Base-by-base conservation (phyloP, 176 grass and related monocot genomes). In the Cenchrus purpureus region DNA sequence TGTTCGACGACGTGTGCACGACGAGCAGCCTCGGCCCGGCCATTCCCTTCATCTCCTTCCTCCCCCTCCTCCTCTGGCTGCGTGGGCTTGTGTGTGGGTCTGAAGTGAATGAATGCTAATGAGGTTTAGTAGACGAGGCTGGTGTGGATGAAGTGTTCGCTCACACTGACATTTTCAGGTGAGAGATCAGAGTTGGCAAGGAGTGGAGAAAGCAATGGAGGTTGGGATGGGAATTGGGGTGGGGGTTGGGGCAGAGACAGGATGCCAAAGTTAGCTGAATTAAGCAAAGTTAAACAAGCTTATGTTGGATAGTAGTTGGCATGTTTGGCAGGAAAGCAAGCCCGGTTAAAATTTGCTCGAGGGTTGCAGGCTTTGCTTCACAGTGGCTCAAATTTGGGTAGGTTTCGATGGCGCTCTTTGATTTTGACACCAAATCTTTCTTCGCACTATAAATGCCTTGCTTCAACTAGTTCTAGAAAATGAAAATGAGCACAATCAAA, bases 271-370 rank as follows among this genome's bases (percentile, higher is more conserved):
- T 12, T 50, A 68, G 42, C 72, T 40, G 59, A 59, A 83, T 67
- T 75, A 79, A 80, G 85, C 69, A 87, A 79, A 84, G 76, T 64
- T 84, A 74, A 79, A 79, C 68, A 90, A 87, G 67, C 58, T 49
- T 52, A 13, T 68, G 80, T 74, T 76, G 40, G 78, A 88, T 88
- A 70, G 79, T 86, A 65, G 91, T 75, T 78, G 80, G 87, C 48
- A 86, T 65, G 79, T 87, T 81, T 84, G 85, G 85, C 76, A 76
- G 69, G 76, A 81, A 91, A 84, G 84, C 80, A 83, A 87, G 14
- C 59, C n/a, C 19, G 62, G 73, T 78, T 86, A 72, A 86, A 86
- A 86, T 74, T 87, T 61, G 53, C 40, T 31, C 14, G 37, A 71
- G 37, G 31, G n/a, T 73, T 73, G 68, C 68, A 19, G 22, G 53